Percentiles rank a stretch among this genome's conserved stretches.
phyloP scores from a whole-genome alignment of 2,329 filamentous ascomycete species.

The Trichophyton schoenleinii region DNA sequence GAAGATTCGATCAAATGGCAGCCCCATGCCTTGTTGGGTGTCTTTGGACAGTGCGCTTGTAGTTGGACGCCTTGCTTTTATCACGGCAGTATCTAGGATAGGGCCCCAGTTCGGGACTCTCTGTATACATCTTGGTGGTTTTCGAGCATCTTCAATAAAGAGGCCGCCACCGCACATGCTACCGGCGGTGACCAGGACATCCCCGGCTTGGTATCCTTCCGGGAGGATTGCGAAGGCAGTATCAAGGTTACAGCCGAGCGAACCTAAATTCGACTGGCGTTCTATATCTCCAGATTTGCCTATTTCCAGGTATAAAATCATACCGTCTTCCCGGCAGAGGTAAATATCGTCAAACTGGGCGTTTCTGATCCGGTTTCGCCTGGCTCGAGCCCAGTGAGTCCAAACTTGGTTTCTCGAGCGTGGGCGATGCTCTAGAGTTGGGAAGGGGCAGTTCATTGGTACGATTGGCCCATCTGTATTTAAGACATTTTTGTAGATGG shows the following conservation, averaged over 20 bases:
- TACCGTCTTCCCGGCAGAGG: slow-evolving; percentile 75
- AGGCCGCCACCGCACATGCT: slow-evolving; percentile 65
- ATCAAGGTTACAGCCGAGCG: slow-evolving; percentile 61
- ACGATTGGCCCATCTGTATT: slow-evolving; percentile 14
- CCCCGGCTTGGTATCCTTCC: slow-evolving; percentile 53
- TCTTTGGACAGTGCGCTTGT: neutral
- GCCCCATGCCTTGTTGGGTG: slow-evolving; percentile 13
- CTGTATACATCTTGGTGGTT: slow-evolving; percentile 43
- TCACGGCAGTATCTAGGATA: slow-evolving; percentile 35
- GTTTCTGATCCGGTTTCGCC: slow-evolving; percentile 51
- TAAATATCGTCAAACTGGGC: slow-evolving; percentile 66
- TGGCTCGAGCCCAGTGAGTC: slow-evolving; percentile 73
- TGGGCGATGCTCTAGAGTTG: slow-evolving; percentile 18
- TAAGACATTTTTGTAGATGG: slow-evolving; percentile 34
- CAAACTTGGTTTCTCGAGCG: slow-evolving; percentile 46
- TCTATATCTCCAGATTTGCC: slow-evolving; percentile 41
- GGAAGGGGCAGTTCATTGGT: slow-evolving; percentile 22
- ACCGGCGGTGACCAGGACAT: slow-evolving; percentile 69
- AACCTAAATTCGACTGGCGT: slow-evolving; percentile 50
- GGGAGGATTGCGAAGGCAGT: slow-evolving; percentile 61
- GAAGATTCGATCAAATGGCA: slow-evolving; percentile 48
- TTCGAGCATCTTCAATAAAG: slow-evolving; percentile 54
- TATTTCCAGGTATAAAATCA: slow-evolving; percentile 60
- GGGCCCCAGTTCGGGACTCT: slow-evolving; percentile 51
- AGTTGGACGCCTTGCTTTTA: slow-evolving; percentile 18